phyloP scores from a whole-genome alignment of 2,329 filamentous ascomycete species.

The Cladosporium sp. region DNA sequence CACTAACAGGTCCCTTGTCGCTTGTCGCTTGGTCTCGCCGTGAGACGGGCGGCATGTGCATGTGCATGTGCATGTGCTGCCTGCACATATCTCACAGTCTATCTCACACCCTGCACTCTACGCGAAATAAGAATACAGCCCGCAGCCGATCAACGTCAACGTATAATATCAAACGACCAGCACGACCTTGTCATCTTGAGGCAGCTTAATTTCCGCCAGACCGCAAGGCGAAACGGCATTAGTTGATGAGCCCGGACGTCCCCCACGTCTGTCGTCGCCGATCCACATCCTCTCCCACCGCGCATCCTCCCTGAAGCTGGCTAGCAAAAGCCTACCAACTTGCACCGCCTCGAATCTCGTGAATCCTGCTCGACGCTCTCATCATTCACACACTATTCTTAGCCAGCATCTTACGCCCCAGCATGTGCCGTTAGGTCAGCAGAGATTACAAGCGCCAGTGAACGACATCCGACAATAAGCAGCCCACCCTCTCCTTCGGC shows the following conservation, averaged over 20 bases:
- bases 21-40: not conserved
- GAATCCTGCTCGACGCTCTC: conserved; percentile 9
- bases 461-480: not conserved
- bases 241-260: not conserved
- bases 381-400: conserved; percentile 1
- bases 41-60: conserved; percentile 8
- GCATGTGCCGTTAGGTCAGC: conserved; percentile 4
- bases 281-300: not conserved
- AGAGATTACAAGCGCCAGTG: not conserved
- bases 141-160: not conserved
- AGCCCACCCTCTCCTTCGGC: not conserved
- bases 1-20: not conserved
- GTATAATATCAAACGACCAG: conserved; percentile 4
- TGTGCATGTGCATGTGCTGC: conserved; percentile 1
- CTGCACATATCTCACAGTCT: not conserved
- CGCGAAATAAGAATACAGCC: too few relatives aligned
- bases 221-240: conserved; percentile 15
- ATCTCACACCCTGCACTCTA: not conserved
- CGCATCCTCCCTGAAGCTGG: conserved; percentile 16
- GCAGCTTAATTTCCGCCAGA: conserved; percentile 14
- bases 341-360: conserved; percentile 13
- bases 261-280: not conserved
- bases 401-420: not conserved
- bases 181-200: conserved; percentile 9
- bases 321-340: conserved; percentile 8